These are phyloP conservation scores for Pichia cephalocereana DNA, from an alignment of 805 yeast species.

Conservation along the genomic window DNA sequence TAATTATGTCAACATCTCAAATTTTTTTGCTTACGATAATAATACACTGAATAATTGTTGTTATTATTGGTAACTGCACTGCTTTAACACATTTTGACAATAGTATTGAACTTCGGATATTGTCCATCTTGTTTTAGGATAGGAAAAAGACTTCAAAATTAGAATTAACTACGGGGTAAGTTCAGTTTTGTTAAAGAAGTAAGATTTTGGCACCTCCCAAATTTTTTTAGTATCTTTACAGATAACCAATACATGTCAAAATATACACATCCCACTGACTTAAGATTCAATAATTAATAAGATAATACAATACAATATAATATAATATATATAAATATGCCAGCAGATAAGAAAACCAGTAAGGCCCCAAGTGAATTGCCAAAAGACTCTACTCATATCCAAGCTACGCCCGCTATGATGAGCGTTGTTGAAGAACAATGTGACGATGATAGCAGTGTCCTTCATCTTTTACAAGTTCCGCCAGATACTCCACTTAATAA, in stretches of 20 bases:
- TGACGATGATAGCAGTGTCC: constrained; percentile 12
- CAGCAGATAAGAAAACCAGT: neutral
- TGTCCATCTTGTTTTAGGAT: no score
- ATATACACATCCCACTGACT: neutral
- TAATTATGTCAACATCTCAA: no score
- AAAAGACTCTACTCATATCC: neutral
- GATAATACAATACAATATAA: no score
- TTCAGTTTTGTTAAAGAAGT: no score
- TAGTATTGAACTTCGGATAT: no score
- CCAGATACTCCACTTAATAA: constrained; percentile 1
- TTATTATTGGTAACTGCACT: no score
- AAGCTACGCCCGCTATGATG: constrained; percentile 15
- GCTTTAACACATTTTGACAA: no score
- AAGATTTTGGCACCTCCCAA: no score
- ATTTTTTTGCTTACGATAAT: no score
- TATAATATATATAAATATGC: neutral
- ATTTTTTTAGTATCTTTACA: neutral
- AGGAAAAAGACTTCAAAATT: no score
- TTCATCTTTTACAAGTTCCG: constrained; percentile 14
- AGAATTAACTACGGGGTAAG: no score
- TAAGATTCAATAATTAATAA: neutral
- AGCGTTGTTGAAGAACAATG: constrained; percentile 24
- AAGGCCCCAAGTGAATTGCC: neutral
- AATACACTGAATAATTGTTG: no score
- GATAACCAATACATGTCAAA: neutral